A percentile compares a stretch with the other conserved stretches of the same genome.
Evolutionary conservation across 495 filamentous ascomycete genomes (phyloP).

Genomic region (Talaromyces trachyspermus): DNA sequence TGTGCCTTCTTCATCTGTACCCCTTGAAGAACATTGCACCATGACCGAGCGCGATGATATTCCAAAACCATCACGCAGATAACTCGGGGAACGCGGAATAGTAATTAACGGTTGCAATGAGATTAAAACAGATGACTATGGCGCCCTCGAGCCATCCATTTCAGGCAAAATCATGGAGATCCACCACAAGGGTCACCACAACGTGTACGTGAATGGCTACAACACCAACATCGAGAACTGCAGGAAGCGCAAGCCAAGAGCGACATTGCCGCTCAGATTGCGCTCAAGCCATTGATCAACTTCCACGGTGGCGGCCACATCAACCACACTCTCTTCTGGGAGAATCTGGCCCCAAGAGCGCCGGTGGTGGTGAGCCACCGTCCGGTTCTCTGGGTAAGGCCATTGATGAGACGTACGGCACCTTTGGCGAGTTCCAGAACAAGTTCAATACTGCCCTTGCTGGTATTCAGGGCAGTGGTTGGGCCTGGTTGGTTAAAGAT

Average conservation of each 20-base stretch:
- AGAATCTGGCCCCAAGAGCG: constrained; percentile 74
- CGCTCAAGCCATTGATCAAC: constrained; percentile 81
- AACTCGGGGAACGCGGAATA: too few species aligned
- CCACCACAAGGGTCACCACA: constrained; percentile 64
- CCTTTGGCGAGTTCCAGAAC: constrained; percentile 64
- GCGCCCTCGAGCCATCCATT: constrained; percentile 89
- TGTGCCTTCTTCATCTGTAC: too few species aligned
- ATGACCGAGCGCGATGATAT: too few species aligned
- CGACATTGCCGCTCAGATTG: constrained; percentile 61
- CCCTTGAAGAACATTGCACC: too few species aligned
- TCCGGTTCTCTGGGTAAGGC: constrained; percentile 56
- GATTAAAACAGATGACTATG: constrained; percentile 65
- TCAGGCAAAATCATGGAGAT: constrained; percentile 98
- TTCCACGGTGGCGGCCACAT: constrained; percentile 95
- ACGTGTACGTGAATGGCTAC: constrained; percentile 63
- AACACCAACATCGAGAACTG: constrained; percentile 54
- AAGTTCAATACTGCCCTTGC: constrained; percentile 73
- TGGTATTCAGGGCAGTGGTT: constrained; percentile 88
- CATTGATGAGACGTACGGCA: constrained; percentile 72
- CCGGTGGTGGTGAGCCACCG: constrained; percentile 69
- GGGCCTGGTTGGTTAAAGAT: constrained; percentile 92
- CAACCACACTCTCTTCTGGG: constrained; percentile 92
- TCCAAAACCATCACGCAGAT: too few species aligned
- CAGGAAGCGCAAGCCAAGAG: constrained; percentile 43
- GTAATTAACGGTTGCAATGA: not conserved